These are phyloP conservation scores for Rhododendron williamsianum DNA, from an alignment of 148 eudicot species.

Conservation along the genomic window DNA sequence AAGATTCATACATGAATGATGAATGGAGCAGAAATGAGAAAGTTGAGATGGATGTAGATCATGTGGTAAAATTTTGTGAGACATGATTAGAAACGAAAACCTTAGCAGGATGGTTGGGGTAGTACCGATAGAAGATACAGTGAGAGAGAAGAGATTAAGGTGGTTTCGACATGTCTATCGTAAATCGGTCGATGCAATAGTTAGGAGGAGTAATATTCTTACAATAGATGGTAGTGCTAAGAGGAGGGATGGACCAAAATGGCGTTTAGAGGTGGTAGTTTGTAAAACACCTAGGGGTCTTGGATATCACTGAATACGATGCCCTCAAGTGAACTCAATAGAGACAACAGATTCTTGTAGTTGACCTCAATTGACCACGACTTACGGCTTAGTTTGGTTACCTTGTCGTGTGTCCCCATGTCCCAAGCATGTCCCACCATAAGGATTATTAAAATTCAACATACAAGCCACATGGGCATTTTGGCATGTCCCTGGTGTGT, in stretches of 20 bases:
- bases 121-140: no score
- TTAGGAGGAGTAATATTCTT: no score
- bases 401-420: neutral
- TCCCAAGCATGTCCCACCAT: neutral
- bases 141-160: no score
- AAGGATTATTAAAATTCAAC: neutral
- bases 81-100: neutral
- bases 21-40: neutral
- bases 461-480: neutral
- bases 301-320: neutral
- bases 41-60: neutral
- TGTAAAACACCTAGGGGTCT: neutral
- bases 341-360: neutral
- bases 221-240: no score
- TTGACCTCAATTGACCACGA: neutral
- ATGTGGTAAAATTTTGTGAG: neutral
- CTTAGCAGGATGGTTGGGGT: no score
- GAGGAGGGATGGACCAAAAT: no score
- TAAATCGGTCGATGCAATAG: no score
- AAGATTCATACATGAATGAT: no score
- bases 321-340: neutral
- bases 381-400: neutral
- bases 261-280: no score
- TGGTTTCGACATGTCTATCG: no score
- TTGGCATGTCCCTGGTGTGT: no score